Percentiles rank a stretch among this genome's conserved stretches.
Evolutionary conservation across 768 basidiomycete genomes (phyloP).

Genomic region (Phaffia tasmanica): DNA sequence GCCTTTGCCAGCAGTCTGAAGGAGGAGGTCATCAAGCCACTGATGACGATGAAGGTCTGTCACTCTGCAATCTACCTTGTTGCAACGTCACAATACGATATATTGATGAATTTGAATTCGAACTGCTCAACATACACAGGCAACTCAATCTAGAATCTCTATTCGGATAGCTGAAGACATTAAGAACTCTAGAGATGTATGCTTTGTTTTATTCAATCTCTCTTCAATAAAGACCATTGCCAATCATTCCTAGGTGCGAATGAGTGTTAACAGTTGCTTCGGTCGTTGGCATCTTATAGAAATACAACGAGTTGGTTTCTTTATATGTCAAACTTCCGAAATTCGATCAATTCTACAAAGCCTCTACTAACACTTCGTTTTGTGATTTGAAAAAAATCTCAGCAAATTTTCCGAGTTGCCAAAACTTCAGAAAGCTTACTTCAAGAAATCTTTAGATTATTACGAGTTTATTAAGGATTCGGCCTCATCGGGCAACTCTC

Average conservation of each 20-base stretch:
- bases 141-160: slow-evolving; percentile 20
- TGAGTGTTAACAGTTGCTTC: not conserved
- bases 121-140: not conserved
- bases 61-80: not conserved
- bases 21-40: slow-evolving; percentile 19
- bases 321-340: too few species aligned
- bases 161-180: slow-evolving; percentile 16
- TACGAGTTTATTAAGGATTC: not conserved
- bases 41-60: slow-evolving; percentile 16
- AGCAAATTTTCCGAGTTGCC: not conserved
- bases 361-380: too few species aligned
- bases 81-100: not conserved
- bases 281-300: not conserved
- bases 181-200: slow-evolving; percentile 8
- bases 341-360: too few species aligned
- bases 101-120: not conserved
- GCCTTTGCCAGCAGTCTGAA: slow-evolving; percentile 12
- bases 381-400: too few species aligned
- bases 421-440: slow-evolving; percentile 19
- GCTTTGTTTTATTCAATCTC: slow-evolving; percentile 3
- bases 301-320: slow-evolving; percentile 6
- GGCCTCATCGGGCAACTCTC: not conserved
- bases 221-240: not conserved
- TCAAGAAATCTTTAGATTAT: slow-evolving; percentile 14
- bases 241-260: not conserved